These are phyloP conservation scores for Rhytidiadelphus loreus DNA, from an alignment of 225 moss, liverwort and hornwort species.

Conservation along the genomic window DNA sequence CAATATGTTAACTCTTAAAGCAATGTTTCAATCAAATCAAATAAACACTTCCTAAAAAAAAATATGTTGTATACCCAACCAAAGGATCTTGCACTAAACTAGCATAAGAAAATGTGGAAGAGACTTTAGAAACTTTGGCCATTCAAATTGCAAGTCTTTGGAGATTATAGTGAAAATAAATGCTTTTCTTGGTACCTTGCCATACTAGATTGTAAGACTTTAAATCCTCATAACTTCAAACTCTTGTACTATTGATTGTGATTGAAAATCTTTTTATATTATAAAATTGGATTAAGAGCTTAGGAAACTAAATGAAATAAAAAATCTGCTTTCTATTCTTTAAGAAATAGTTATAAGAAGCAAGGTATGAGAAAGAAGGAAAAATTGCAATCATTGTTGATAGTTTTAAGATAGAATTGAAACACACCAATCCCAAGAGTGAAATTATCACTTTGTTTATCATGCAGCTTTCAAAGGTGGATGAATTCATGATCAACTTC, in stretches of 20 bases:
- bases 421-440: background rate
- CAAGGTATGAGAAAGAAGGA: background rate
- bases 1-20: background rate
- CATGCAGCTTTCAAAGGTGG: background rate
- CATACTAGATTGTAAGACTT: background rate
- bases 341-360: background rate
- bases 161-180: background rate
- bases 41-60: too few species aligned
- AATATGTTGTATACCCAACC: background rate
- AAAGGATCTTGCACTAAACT: background rate
- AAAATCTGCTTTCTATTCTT: background rate
- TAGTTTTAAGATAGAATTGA: background rate
- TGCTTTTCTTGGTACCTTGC: background rate
- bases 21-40: background rate
- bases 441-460: background rate
- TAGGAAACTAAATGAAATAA: background rate
- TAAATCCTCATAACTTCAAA: background rate
- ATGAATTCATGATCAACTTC: background rate
- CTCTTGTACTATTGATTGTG: background rate
- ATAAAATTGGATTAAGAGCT: background rate
- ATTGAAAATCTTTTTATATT: background rate
- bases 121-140: background rate
- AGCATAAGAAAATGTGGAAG: background rate
- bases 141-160: background rate
- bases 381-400: background rate